Evolutionary conservation across 164 flowering plant genomes (phyloP).

Genomic region (Nelumbo lutea): DNA sequence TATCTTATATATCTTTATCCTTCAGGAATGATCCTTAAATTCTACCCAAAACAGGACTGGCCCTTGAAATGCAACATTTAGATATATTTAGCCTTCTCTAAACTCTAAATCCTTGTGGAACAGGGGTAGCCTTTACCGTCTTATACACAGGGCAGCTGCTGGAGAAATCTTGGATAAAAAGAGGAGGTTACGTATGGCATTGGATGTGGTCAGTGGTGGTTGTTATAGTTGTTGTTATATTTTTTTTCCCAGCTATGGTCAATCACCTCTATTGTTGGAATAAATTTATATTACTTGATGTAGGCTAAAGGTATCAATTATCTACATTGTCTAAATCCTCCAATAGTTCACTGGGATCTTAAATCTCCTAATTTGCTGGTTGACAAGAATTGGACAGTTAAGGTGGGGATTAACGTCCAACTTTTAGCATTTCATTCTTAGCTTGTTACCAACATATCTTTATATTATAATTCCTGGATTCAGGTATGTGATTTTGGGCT

Average conservation of each 20-base stretch:
- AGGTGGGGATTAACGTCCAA: slow-evolving; percentile 37
- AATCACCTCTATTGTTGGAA: not conserved
- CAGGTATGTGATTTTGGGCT: slow-evolving; percentile 97
- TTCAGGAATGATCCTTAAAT: too few relatives aligned
- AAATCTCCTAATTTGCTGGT: slow-evolving; percentile 94
- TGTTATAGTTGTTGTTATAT: not conserved
- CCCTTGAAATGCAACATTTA: not conserved
- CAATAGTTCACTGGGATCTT: slow-evolving; percentile 95
- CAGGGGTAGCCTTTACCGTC: slow-evolving; percentile 92
- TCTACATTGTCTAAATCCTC: slow-evolving; percentile 81
- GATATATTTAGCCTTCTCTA: not conserved
- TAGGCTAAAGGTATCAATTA: slow-evolving; percentile 97
- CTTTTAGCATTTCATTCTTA: not conserved
- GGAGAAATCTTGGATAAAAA: slow-evolving; percentile 78
- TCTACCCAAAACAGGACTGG: too few relatives aligned
- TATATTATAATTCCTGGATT: slow-evolving; percentile 9
- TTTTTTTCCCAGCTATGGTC: not conserved
- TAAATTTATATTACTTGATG: slow-evolving; percentile 13
- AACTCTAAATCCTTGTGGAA: slow-evolving; percentile 11
- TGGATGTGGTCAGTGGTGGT: slow-evolving; percentile 76
- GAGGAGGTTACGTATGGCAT: slow-evolving; percentile 82
- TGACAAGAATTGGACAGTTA: slow-evolving; percentile 92
- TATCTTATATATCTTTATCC: too few relatives aligned
- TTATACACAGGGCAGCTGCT: slow-evolving; percentile 71
- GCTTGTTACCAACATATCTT: not conserved